Evolutionary conservation across 1,139 yeast species (phyloP), one percentile per base, ranked within the genome.

Genomic region (Pichia sp.): DNA sequence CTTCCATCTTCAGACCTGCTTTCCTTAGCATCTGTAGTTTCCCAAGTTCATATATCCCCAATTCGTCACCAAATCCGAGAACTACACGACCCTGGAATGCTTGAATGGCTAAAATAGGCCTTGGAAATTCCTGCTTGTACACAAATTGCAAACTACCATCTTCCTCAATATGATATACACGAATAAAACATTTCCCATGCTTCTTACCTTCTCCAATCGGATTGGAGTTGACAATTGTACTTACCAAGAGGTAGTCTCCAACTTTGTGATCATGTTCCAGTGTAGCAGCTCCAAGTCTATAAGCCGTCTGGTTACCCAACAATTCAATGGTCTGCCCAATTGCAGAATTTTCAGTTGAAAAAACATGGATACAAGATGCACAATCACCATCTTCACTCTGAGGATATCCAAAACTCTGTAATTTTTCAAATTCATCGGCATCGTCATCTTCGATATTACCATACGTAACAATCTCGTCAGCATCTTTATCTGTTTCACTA

Each of bases 31-130:
- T 72, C 65, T 90, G 97, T 60, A 85, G 87, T 61, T 78, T 77
- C 1, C 99, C 99, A 41, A 90, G 61, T 43, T 85, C 95, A 66
- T 79, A 90, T 6, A 89, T 63, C 23, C 90, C 72, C 34, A 93
- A 62, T 36, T 70, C 69, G 50, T 78, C 75, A 0, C 77, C 79
- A 54, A 80, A 64, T 0, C 89, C 95, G 0, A 80, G 85, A 1
- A 90, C 68, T 1, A 90, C 67, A 59, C 76, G 75, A 0, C 86
- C 88, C 45, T 83, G 79, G 67, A 87, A 90, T 15, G 74, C 72
- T 1, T 70, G 60, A 66, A 92, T 63, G 0, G 86, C 75, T 32
- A 75, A 62, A 0, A 85, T 82, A 0, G 75, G 71, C 8, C 64
- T 71, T 6, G 80, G 83, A 0, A 87, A 70, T 31, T 71, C 67